These are phyloP conservation scores for Plenodomus biglobosus DNA, from an alignment of 2,329 filamentous ascomycete genomes.

Conservation along the genomic window DNA sequence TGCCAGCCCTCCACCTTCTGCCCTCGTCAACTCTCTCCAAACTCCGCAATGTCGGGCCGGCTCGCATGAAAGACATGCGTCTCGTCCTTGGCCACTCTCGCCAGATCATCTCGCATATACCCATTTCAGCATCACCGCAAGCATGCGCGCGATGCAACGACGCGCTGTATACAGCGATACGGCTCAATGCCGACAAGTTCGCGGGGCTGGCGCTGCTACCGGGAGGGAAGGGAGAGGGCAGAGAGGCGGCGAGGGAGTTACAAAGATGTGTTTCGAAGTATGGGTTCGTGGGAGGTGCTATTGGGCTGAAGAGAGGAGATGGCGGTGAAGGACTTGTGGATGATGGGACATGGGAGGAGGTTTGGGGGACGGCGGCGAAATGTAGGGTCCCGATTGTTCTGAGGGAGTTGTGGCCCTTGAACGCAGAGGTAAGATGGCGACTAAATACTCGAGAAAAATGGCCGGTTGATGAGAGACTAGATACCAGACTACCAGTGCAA, in stretches of 20 bases:
- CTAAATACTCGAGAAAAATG: neutral
- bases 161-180: constrained; percentile 20
- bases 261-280: constrained; percentile 47
- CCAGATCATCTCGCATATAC: constrained; percentile 34
- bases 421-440: constrained; percentile 15
- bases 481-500: constrained; percentile 14
- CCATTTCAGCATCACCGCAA: constrained; percentile 15
- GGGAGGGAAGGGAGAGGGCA: constrained; percentile 36
- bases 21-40: constrained; percentile 21
- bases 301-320: constrained; percentile 46
- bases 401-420: constrained; percentile 23
- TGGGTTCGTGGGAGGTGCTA: constrained; percentile 53
- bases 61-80: constrained; percentile 30
- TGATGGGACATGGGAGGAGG: constrained; percentile 45
- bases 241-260: constrained; percentile 41
- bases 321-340: constrained; percentile 44
- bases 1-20: constrained; percentile 24
- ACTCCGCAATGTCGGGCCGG: constrained; percentile 23
- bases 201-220: constrained; percentile 50
- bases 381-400: constrained; percentile 45
- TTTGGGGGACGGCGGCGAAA: constrained; percentile 47
- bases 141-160: constrained; percentile 30
- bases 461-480: constrained; percentile 4
- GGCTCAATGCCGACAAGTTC: constrained; percentile 41
- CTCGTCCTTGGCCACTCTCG: constrained; percentile 15